Evolutionary conservation across 2,329 filamentous ascomycete species (phyloP).

Genomic region (Curvularia eragrostidis): DNA sequence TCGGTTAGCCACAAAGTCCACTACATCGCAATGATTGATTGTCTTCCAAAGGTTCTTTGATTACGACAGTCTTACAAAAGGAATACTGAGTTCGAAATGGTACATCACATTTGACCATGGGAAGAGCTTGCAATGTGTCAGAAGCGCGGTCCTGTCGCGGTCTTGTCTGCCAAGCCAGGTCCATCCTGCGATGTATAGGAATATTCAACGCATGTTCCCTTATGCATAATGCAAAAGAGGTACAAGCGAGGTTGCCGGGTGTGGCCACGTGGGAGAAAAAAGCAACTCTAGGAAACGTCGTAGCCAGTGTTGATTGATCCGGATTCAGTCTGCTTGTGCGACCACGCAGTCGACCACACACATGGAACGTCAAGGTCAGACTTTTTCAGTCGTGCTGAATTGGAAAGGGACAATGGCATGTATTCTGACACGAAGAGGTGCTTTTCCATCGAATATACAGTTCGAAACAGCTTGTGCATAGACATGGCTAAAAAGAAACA

Average conservation of each 20-base stretch:
- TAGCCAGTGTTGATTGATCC: constrained; percentile 12
- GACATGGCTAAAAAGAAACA: constrained; percentile 8
- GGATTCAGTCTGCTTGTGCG: constrained; percentile 19
- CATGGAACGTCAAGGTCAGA: constrained; percentile 13
- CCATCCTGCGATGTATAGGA: constrained; percentile 16
- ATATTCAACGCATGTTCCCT: constrained; percentile 12
- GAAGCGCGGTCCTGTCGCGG: constrained; percentile 5
- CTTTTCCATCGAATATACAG: not conserved
- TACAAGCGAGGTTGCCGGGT: constrained; percentile 6
- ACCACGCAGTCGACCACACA: constrained; percentile 9
- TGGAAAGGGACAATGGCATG: constrained; percentile 12
- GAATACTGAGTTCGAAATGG: constrained; percentile 13
- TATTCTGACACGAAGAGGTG: not conserved
- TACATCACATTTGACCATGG: constrained; percentile 5
- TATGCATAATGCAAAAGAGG: constrained; percentile 5
- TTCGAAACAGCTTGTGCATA: not conserved
- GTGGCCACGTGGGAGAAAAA: constrained; percentile 8
- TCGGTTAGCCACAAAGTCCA: constrained; percentile 5
- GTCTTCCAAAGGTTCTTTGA: constrained; percentile 14
- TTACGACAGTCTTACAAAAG: constrained; percentile 7
- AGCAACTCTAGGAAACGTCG: constrained; percentile 4
- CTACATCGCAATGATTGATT: constrained; percentile 10
- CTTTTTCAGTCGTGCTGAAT: constrained; percentile 6
- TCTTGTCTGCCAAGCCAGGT: constrained; percentile 10
- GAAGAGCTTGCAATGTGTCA: constrained; percentile 1